These are phyloP conservation scores for Isoetes taiwanensis DNA, from an alignment of 75 land plant genomes.

Conservation along the genomic window DNA sequence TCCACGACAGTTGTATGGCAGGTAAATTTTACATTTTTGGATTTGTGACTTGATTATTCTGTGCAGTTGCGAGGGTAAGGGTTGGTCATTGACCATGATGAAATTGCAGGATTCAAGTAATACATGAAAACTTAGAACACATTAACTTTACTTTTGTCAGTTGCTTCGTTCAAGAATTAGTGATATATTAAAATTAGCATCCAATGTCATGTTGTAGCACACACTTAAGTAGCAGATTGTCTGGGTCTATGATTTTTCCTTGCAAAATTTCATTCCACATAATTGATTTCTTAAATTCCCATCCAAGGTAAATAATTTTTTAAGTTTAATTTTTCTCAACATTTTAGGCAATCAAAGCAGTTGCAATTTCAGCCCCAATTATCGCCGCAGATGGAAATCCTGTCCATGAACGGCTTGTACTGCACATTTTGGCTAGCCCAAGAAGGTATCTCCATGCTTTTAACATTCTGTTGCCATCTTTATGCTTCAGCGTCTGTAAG, in stretches of 20 bases:
- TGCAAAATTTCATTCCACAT: not conserved
- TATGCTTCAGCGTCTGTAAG: not conserved
- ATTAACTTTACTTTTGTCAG: not conserved
- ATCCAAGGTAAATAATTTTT: not conserved
- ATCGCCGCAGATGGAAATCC: slow-evolving; percentile 11
- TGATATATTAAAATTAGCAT: not conserved
- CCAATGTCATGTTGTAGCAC: slow-evolving; percentile 1
- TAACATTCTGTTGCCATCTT: not conserved
- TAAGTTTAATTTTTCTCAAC: not conserved
- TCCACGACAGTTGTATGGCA: slow-evolving; percentile 48
- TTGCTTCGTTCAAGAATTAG: not conserved
- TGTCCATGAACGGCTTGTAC: slow-evolving; percentile 35
- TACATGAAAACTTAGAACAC: too few species aligned
- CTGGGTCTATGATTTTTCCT: not conserved
- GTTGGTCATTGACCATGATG: too few species aligned
- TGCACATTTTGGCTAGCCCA: slow-evolving; percentile 66
- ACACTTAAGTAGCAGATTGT: too few species aligned
- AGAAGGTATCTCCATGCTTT: slow-evolving; percentile 26
- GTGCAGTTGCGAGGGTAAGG: not conserved
- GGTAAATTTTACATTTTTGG: slow-evolving; percentile 10
- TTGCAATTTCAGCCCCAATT: slow-evolving; percentile 36
- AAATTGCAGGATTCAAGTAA: too few species aligned
- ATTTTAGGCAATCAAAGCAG: slow-evolving; percentile 41
- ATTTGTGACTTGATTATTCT: not conserved
- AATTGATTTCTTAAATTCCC: not conserved